These are phyloP conservation scores for Grosmannia huntii DNA, from an alignment of 2,329 filamentous ascomycete genomes.

Conservation along the genomic window DNA sequence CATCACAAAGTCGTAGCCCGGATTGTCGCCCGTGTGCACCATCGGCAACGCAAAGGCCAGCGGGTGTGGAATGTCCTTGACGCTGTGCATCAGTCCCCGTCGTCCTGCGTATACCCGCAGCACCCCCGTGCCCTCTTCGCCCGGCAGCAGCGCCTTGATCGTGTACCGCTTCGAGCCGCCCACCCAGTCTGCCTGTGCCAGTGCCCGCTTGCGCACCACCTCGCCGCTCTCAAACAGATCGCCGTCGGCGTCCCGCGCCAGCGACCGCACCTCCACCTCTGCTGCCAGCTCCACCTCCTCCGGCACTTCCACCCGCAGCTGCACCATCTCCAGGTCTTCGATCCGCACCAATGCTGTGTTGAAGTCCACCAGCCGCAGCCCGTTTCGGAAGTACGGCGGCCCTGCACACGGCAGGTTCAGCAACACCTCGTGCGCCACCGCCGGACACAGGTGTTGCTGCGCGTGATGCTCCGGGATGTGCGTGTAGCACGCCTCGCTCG, in stretches of 20 bases:
- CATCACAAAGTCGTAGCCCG: slow-evolving; percentile 82
- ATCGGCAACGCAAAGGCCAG: slow-evolving; percentile 84
- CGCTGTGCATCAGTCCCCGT: slow-evolving; percentile 91
- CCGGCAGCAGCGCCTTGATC: slow-evolving; percentile 80
- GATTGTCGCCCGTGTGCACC: slow-evolving; percentile 82
- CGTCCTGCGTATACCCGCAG: slow-evolving; percentile 91
- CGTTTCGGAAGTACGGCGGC: slow-evolving; percentile 76
- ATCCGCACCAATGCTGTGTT: slow-evolving; percentile 78
- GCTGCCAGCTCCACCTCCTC: slow-evolving; percentile 83
- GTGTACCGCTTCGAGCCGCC: slow-evolving; percentile 78
- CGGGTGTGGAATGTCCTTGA: slow-evolving; percentile 89
- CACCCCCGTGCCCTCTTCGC: slow-evolving; percentile 78
- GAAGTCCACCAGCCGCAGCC: slow-evolving; percentile 71
- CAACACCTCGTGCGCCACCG: slow-evolving; percentile 73
- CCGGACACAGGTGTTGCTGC: slow-evolving; percentile 88
- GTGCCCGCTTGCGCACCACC: slow-evolving; percentile 66
- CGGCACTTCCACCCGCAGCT: slow-evolving; percentile 78
- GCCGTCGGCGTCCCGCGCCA: slow-evolving; percentile 71
- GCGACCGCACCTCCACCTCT: slow-evolving; percentile 77
- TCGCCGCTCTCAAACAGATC: slow-evolving; percentile 92
- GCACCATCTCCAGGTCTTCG: slow-evolving; percentile 86
- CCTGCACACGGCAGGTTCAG: slow-evolving; percentile 77
- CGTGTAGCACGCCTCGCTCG: slow-evolving; percentile 86
- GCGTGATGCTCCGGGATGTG: slow-evolving; percentile 79
- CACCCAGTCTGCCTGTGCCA: slow-evolving; percentile 88